A percentile compares a stretch with the other conserved stretches of the same genome.
Evolutionary conservation across 2,329 filamentous ascomycete genomes (phyloP).

Genomic region (Colletotrichum musicola): DNA sequence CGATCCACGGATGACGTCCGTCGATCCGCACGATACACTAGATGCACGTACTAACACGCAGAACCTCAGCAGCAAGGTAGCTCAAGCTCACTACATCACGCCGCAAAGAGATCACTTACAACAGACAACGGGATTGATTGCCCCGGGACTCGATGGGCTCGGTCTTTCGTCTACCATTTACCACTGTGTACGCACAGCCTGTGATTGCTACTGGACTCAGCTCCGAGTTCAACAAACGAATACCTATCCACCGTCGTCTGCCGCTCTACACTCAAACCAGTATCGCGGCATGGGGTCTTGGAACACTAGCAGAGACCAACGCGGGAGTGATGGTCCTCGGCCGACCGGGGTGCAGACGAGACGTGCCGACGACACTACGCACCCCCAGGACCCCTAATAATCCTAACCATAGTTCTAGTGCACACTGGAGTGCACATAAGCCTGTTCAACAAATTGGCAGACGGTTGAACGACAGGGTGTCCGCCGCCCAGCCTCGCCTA

Average conservation of each 20-base stretch:
- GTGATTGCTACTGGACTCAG: slow-evolving; percentile 11
- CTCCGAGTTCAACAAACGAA: slow-evolving; percentile 5
- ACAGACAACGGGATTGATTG: background rate
- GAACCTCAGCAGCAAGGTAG: too few species aligned
- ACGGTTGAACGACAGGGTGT: slow-evolving; percentile 18
- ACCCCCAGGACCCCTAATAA: slow-evolving; percentile 37
- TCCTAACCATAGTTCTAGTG: slow-evolving; percentile 19
- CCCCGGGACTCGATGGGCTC: background rate
- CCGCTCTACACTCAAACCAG: slow-evolving; percentile 32
- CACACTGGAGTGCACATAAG: background rate
- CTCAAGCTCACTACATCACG: background rate
- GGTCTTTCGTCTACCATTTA: background rate
- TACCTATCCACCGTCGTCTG: slow-evolving; percentile 27
- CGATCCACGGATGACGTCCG: too few species aligned
- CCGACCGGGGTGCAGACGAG: slow-evolving; percentile 31
- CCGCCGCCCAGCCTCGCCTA: slow-evolving; percentile 20
- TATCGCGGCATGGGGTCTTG: slow-evolving; percentile 35
- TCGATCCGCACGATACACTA: too few species aligned
- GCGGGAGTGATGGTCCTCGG: slow-evolving; percentile 37
- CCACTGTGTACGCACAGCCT: background rate
- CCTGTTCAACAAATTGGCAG: slow-evolving; percentile 24
- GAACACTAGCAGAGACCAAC: slow-evolving; percentile 33
- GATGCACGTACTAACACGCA: too few species aligned
- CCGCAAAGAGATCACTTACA: background rate
- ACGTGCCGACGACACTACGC: slow-evolving; percentile 25